These are phyloP conservation scores for Colletotrichum gigasporum DNA, from an alignment of 2,329 filamentous ascomycete species.

Conservation along the genomic window DNA sequence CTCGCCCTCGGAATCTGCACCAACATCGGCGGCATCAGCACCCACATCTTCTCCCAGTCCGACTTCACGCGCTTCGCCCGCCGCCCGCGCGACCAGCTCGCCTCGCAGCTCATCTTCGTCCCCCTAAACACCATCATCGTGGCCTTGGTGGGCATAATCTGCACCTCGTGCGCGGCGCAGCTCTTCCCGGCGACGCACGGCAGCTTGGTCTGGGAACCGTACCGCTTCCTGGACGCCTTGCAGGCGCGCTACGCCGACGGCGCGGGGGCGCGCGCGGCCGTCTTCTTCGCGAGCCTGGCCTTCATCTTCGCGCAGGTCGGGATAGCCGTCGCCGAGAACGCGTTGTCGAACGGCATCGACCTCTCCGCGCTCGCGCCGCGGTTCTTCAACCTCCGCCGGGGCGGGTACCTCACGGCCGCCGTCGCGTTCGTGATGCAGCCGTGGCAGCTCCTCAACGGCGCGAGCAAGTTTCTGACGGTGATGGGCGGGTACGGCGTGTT, in stretches of 20 bases:
- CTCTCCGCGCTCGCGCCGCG: constrained; percentile 41
- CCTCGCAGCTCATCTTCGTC: constrained; percentile 39
- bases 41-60: constrained; percentile 40
- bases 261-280: constrained; percentile 27
- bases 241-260: constrained; percentile 28
- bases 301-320: constrained; percentile 35
- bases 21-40: constrained; percentile 40
- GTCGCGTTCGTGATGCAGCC: constrained; percentile 37
- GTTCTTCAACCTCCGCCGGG: constrained; percentile 31
- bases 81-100: constrained; percentile 38
- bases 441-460: constrained; percentile 35
- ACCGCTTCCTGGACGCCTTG: constrained; percentile 38
- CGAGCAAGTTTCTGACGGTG: constrained; percentile 40
- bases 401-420: constrained; percentile 32
- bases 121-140: constrained; percentile 38
- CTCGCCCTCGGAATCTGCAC: constrained; percentile 40
- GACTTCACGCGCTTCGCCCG: constrained; percentile 43
- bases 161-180: constrained; percentile 39
- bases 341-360: constrained; percentile 37
- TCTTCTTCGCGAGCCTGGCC: constrained; percentile 34
- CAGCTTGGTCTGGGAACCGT: constrained; percentile 40
- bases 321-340: constrained; percentile 34
- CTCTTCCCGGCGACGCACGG: constrained; percentile 36
- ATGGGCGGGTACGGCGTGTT: constrained; percentile 44
- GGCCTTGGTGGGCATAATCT: constrained; percentile 40